Percentiles rank a stretch among this genome's conserved stretches.
Conservation (phyloP, 345 rosid genomes). For the Arabis alpina region DNA sequence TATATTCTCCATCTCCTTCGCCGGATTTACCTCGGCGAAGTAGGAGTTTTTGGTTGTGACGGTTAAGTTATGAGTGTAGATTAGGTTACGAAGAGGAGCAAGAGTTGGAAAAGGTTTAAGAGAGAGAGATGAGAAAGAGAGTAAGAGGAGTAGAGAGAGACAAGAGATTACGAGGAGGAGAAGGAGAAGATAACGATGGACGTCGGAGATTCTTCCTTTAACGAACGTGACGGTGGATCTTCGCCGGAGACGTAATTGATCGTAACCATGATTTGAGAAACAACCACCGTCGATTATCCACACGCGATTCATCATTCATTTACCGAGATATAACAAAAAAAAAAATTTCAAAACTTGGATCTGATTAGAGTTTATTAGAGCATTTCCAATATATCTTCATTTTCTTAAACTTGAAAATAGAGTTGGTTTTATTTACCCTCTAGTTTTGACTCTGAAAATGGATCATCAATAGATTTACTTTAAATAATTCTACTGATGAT, state of each 20-base stretch:
- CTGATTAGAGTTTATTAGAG: no score
- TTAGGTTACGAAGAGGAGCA: conserved; percentile 37
- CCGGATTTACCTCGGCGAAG: not conserved
- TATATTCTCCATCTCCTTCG: not conserved
- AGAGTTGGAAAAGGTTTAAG: conserved; percentile 41
- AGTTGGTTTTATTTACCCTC: no score
- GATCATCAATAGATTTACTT: no score
- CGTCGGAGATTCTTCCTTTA: conserved; percentile 46
- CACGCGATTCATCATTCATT: no score
- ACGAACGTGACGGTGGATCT: conserved; percentile 32
- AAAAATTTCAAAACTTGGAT: not conserved
- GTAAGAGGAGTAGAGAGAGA: conserved; percentile 42
- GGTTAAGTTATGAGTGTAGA: conserved; percentile 40
- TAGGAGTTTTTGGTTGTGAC: conserved; percentile 12
- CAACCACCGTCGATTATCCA: conserved; percentile 20
- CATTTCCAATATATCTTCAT: no score
- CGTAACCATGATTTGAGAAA: conserved; percentile 12
- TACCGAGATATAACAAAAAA: no score
- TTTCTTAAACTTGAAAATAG: no score
- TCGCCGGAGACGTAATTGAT: not conserved
- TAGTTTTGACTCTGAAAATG: no score
- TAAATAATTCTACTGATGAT: no score
- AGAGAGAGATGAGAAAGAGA: conserved; percentile 35
- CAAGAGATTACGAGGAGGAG: conserved; percentile 39
- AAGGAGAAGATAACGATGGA: conserved; percentile 53